Evolutionary conservation across 352 stramenopile species (phyloP), one percentile per base, ranked within the genome.

Genomic region (Sclerospora graminicola): DNA sequence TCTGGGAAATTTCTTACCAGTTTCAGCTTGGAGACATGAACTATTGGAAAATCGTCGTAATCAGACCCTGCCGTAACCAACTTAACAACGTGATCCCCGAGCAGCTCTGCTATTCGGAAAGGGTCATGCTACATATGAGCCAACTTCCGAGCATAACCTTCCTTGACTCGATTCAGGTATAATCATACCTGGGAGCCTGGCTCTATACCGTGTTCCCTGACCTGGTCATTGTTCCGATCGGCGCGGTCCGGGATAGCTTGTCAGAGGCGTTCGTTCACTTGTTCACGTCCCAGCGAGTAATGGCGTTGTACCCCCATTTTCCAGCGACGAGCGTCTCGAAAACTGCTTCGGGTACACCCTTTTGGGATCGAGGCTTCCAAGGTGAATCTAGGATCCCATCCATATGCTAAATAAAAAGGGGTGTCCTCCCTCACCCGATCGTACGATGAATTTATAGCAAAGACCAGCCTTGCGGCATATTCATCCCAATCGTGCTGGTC

Each of bases 401-500:
- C 37, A 34, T 44, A 15, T 1, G 32, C 37, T 4, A 44, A 15
- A 21, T 24, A 44, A n/a, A 44, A 44, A 14, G 24, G 24, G 1
- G 36, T 32, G 2, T 52, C 35, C 8, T 31, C 23, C 14, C 36
- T 26, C 1, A 37, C 31, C 4, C 48, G 29, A 31, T 51, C 49
- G 2, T 49, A 27, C 1, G 38, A 27, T 13, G 43, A 46, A 14
- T 53, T 53, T 1, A 58, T 5, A 0, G 38, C 31, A 13, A 45
- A 49, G 0, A 32, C 52, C 8, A 52, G 27, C 0, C 50, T 38
- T 13, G 47, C 36, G 4, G 24, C 29, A 41, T 57, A 57, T 14
- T 49, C 33, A 11, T 49, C 48, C 31, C 37, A 54, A 10, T 48
- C 21, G 6, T 6, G 21, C 6, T 26, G 41, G n/a, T 49, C n/a